Evolutionary conservation across 208 protist genomes (phyloP), one percentile per base, ranked within the genome.

Genomic region (Plasmodiophora brassicae): DNA sequence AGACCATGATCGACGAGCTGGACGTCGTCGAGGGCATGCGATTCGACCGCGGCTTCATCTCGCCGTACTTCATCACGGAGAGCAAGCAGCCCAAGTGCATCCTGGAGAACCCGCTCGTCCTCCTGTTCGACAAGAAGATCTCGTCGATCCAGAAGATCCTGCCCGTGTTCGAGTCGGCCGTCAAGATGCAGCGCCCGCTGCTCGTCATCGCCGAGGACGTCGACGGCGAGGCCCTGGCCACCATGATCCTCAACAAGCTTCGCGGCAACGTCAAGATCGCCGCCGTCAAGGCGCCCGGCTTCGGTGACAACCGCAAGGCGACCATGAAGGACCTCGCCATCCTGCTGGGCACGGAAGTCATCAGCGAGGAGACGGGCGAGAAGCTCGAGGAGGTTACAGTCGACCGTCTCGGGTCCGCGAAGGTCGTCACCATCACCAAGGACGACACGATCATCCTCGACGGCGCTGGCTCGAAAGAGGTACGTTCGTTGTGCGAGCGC

Each of bases 171-270:
- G 92, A 94, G 50, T 28, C 50, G 22, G 85, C 53, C 57, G 71
- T 93, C 22, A 88, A 91, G 71, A 1, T 39, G 46, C 71, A 94
- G 60, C 94, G 93, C 87, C 96, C 97, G 88, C 94, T 99, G 36
- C 89, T 99, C 53, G 98, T 99, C 92, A 98, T 99, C 87, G 97
- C 98, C 86, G 98, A 99, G 90, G 97, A 99, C 90, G 93, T 99
- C 88, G 98, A 99, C 88, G 94, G 94, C 86, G 98, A 99, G 92
- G 98, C 97, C 1, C 94, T 98, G 1, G 91, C 93, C 50, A 96
- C 94, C 35, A 95, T 99, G 45, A 92, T 99, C 71, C 86, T 97
- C 86, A 97, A 97, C 94, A 96, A 96, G 89, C 85, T 97, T 10
- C 91, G 95, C 85, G 94, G 94, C 71, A 57, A 95, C 10, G 83